Evolutionary conservation across 352 stramenopile species (phyloP).

Genomic region (Globisporangium acanthophoron): DNA sequence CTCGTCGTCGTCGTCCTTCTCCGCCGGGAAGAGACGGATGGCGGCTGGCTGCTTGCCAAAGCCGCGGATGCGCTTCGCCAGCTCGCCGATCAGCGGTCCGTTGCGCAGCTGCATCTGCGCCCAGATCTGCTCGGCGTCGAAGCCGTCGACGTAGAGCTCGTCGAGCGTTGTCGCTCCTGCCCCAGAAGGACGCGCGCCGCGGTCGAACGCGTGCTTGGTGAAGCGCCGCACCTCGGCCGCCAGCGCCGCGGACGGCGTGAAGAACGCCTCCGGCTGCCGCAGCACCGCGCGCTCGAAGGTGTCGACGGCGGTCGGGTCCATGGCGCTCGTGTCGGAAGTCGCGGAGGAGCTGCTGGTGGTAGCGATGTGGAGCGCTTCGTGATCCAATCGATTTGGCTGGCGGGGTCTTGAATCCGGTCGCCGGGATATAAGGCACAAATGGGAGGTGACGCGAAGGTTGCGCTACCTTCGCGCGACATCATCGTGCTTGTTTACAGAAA

Average conservation of each 20-base stretch:
- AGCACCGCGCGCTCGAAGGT: slow-evolving; percentile 68
- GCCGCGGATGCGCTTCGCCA: slow-evolving; percentile 63
- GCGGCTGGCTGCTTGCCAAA: slow-evolving; percentile 56
- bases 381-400: slow-evolving; percentile 2
- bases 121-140: slow-evolving; percentile 83
- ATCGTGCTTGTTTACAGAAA: neutral
- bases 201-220: slow-evolving; percentile 79
- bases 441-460: slow-evolving; percentile 1
- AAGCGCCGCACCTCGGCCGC: slow-evolving; percentile 62
- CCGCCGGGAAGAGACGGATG: slow-evolving; percentile 54
- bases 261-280: slow-evolving; percentile 77
- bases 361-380: neutral
- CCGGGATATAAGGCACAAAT: neutral
- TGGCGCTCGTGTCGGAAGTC: slow-evolving; percentile 7
- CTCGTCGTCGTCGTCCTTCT: slow-evolving; percentile 17
- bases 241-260: slow-evolving; percentile 64
- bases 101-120: slow-evolving; percentile 84
- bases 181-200: slow-evolving; percentile 44
- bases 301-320: slow-evolving; percentile 54
- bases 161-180: slow-evolving; percentile 39
- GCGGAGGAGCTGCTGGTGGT: neutral
- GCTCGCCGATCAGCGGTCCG: slow-evolving; percentile 56
- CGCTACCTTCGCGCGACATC: neutral
- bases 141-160: slow-evolving; percentile 77
- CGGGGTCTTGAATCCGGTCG: neutral